Conservation (phyloP, 257 asterid genomes). For the Capsicum baccatum region DNA sequence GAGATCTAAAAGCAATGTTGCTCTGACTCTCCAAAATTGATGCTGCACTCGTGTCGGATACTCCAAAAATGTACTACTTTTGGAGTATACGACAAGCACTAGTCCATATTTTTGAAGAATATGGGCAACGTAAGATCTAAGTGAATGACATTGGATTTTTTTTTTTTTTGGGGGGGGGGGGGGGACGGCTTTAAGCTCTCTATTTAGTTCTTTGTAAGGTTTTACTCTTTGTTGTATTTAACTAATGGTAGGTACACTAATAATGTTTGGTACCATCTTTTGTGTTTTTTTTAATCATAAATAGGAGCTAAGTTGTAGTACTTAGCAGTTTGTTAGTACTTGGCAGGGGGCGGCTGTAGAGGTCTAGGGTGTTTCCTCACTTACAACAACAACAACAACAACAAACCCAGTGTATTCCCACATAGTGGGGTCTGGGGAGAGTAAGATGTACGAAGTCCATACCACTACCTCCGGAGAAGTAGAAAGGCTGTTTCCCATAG, state of each 20-base stretch:
- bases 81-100: no score
- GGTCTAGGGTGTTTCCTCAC: neutral
- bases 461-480: no score
- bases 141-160: neutral
- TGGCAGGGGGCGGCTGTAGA: conserved; percentile 1
- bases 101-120: no score
- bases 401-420: no score
- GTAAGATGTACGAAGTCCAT: no score
- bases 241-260: neutral
- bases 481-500: no score
- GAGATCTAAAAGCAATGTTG: neutral
- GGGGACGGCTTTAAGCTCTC: neutral
- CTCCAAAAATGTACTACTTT: no score
- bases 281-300: neutral
- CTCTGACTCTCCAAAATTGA: no score
- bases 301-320: neutral
- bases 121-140: neutral
- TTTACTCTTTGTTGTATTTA: neutral
- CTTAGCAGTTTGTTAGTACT: neutral
- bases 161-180: neutral
- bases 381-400: no score
- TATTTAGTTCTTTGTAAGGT: neutral
- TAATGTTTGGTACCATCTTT: neutral
- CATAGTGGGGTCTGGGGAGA: no score
- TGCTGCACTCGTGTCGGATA: no score